Evolutionary conservation across 2,329 filamentous ascomycete genomes (phyloP), one percentile per base, ranked within the genome.

Genomic region (Aspergillus sp.): DNA sequence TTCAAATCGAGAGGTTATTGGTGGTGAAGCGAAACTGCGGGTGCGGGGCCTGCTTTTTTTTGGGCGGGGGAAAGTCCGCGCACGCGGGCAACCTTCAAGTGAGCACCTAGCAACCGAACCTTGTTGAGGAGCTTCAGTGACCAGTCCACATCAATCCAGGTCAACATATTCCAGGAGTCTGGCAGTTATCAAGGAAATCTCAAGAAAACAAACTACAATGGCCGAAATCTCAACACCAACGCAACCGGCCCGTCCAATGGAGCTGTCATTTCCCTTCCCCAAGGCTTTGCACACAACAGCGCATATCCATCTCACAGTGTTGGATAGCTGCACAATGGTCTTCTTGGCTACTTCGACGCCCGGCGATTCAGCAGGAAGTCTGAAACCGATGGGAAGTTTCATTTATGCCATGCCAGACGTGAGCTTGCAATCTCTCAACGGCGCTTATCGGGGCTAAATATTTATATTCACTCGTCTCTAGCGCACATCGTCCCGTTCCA

Each of bases 371-470:
- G 69, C 71, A 0, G 71, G 71, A 11, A 70, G 71, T 54, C 70
- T 74, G 34, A 79, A 85, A 46, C 80, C 85, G 54, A 84, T 98
- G 77, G 94, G 95, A 3, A 97, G 92, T 54, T 94, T 98, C 73
- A 91, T 98, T 50, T 98, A 97, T 74, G 91, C 93, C 3, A 86
- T 99, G 75, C 94, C 95, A 17, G 91, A 97, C 79, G 95, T 97
- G 81, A 70, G 82, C 74, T 45, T 11, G 15, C 23, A 31, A 31
- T 15, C 34, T 23, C n/a, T 47, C n/a, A 8, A 7, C 30, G 34
- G 13, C 15, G 11, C 11, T 43, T 54, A 38, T 43, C 34, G 31
- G 43, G n/a, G 43, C 43, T 46, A 46, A 19, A 49, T 49, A 49
- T 25, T 25, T 25, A 49, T 25, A 25, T 48, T 25, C 46, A 28